Base-by-base conservation (phyloP, 805 yeast genomes). In the Teunomyces cretensis region DNA sequence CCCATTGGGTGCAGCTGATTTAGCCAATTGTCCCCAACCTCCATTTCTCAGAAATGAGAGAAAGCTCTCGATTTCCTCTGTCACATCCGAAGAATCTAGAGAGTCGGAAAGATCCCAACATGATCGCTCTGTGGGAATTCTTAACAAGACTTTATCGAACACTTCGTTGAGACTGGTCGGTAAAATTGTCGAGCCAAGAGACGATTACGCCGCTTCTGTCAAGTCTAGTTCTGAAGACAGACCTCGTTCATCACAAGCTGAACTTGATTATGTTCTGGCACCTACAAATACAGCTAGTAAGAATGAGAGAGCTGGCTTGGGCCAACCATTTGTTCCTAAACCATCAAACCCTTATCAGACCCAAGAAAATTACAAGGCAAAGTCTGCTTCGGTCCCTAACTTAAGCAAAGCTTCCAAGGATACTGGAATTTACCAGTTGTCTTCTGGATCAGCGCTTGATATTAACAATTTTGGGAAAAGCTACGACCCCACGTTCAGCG, bases 391-490 rank as follows among this genome's bases (percentile, higher is more conserved):
- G n/a, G 49, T 52, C 26, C 58, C 61, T 1, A 46, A 53, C 22
- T 46, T 54, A 39, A 31, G 47, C 8, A 38, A 44, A 2, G n/a
- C 45, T 9, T 17, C 40, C 26, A 24, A 19, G 37, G 17, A 36
- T 33, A 2, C 46, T 19, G 22, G 22, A 6, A 32, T 52, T 27
- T 50, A 52, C n/a, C 46, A 52, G 22, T 43, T 50, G 32, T 45
- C 52, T 6, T 14, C 43, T 38, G 75, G 74, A 3, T 70, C 76
- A 30, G 68, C 66, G 6, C 57, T 72, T 37, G 73, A 72, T 55
- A 58, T 72, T 19, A 46, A 59, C 26, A 67, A 70, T 46, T 72
- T 72, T 52, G 77, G 77, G 15, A 65, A 63, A 43, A 56, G 48
- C 42, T 55, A 70, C 53, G 61, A 62, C 45, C 77, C 77, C 4